A percentile compares a stretch with the other conserved stretches of the same genome.
Conservation (phyloP, 1,284 basidiomycete genomes). For the Puccinia coronata region DNA sequence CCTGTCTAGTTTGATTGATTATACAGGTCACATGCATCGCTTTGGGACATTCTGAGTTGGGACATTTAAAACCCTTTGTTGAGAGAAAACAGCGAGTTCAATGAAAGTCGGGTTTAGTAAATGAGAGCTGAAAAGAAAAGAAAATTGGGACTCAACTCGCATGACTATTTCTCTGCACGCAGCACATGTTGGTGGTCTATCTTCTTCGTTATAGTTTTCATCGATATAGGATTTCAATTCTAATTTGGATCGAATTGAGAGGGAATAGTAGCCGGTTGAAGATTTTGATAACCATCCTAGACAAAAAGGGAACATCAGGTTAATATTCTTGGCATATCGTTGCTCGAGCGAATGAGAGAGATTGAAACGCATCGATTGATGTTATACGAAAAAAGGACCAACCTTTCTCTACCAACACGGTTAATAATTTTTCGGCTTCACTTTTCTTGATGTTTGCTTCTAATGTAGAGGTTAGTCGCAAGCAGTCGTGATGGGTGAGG, state of each 20-base stretch:
- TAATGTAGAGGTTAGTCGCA: conserved; percentile 9
- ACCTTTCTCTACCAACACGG: conserved; percentile 26
- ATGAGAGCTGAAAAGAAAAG: not conserved
- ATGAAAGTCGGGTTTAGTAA: not conserved
- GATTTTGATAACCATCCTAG: conserved; percentile 37
- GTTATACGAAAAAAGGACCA: not conserved
- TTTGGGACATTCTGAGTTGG: conserved; percentile 24
- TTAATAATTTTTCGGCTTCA: conserved; percentile 31
- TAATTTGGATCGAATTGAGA: conserved; percentile 29
- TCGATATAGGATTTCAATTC: conserved; percentile 39
- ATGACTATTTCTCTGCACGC: conserved; percentile 35
- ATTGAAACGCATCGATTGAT: not conserved
- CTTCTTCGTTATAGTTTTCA: conserved; percentile 34
- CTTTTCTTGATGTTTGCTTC: conserved; percentile 22
- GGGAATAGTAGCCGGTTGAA: conserved; percentile 10
- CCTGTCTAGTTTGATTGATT: conserved; percentile 23
- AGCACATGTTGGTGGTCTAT: conserved; percentile 31
- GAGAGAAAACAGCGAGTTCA: not conserved
- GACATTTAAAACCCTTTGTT: conserved; percentile 35
- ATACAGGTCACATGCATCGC: conserved; percentile 35
- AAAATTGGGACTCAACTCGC: conserved; percentile 26
- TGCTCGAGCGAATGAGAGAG: not conserved
- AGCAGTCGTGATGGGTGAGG: conserved; percentile 30
- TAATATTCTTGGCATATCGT: not conserved
- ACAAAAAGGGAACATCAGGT: not conserved